Conservation (phyloP, 1,139 yeast genomes). For the Candida smagusa region DNA sequence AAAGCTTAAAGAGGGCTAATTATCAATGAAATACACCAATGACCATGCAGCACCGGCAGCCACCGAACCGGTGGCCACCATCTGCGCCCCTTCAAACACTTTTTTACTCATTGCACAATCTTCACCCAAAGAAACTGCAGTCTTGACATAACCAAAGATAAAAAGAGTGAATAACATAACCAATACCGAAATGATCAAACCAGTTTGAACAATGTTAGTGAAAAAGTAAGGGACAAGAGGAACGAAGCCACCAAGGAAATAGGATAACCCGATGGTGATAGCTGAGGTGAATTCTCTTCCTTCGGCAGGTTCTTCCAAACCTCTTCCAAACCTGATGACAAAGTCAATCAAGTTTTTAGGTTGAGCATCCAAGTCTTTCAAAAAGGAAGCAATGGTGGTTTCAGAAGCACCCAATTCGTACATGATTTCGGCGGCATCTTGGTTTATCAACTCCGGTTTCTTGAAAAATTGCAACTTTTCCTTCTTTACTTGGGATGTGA, state of each 20-base stretch:
- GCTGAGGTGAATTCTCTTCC: constrained; percentile 77
- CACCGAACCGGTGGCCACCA: constrained; percentile 88
- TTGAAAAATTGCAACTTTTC: constrained; percentile 69
- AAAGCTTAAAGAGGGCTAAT: constrained; percentile 2
- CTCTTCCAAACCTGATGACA: constrained; percentile 69
- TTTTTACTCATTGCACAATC: constrained; percentile 64
- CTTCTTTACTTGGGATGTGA: constrained; percentile 63
- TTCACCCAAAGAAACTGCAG: constrained; percentile 78
- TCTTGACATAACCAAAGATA: constrained; percentile 82
- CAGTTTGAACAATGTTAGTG: constrained; percentile 66
- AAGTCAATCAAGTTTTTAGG: constrained; percentile 71
- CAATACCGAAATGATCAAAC: constrained; percentile 69
- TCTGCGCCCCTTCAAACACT: constrained; percentile 77
- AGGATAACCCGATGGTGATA: constrained; percentile 69
- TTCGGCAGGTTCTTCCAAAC: constrained; percentile 78
- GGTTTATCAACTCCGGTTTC: constrained; percentile 56
- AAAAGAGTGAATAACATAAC: constrained; percentile 86
- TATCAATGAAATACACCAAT: constrained; percentile 74
- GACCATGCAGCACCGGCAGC: constrained; percentile 99
- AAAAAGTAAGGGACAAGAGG: constrained; percentile 81
- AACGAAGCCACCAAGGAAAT: constrained; percentile 79
- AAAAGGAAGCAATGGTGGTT: constrained; percentile 60
- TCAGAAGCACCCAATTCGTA: constrained; percentile 69
- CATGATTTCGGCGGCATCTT: constrained; percentile 71
- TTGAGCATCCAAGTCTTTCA: constrained; percentile 64